Evolutionary conservation across 2,329 filamentous ascomycete genomes (phyloP), one percentile per base, ranked within the genome.

Genomic region (Aspergillus fischeri): DNA sequence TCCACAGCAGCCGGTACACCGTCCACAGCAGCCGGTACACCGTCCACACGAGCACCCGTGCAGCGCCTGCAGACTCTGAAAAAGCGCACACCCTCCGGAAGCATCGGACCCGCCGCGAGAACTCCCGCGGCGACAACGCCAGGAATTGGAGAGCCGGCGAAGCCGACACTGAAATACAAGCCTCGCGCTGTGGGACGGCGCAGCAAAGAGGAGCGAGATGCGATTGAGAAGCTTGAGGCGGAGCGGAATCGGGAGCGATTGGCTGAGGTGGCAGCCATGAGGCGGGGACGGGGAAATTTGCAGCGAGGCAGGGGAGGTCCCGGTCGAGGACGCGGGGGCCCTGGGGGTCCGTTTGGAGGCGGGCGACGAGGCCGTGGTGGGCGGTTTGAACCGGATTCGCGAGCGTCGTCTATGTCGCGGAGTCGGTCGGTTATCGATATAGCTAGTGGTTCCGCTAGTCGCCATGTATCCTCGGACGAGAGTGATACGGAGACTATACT

Each of bases 151-250:
- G 70, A 73, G 49, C 59, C 69, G 1, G 61, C 69, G 2, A 76
- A 75, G 55, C 74, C 75, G 6, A 68, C 67, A 2, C 62, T 79
- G 32, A 79, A 78, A 59, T 77, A 75, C 55, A 71, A 76, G 60
- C 77, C 77, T 4, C 75, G 74, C 51, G 70, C 72, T 2, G 71
- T 75, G 7, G 65, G 61, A 6, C 76, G 77, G 11, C 73, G 75
- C 50, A 77, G 73, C 59, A 77, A 79, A 63, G 75, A 76, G 56
- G 77, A 79, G 62, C 74, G 77, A 59, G 76, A 78, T 45, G 74
- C 72, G 9, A 70, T 75, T 1, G 73, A 77, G 65, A 72, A 69
- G 52, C 63, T 74, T 7, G 77, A 80, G 63, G 73, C 72, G 49
- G 70, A 78, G 63, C 70, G 75, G 25, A 53, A 73, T 42, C 70